Percentiles rank a stretch among this genome's conserved stretches.
These are phyloP conservation scores for Tylopilus orsonianus DNA, from an alignment of 1,284 basidiomycete species.

Conservation along the genomic window DNA sequence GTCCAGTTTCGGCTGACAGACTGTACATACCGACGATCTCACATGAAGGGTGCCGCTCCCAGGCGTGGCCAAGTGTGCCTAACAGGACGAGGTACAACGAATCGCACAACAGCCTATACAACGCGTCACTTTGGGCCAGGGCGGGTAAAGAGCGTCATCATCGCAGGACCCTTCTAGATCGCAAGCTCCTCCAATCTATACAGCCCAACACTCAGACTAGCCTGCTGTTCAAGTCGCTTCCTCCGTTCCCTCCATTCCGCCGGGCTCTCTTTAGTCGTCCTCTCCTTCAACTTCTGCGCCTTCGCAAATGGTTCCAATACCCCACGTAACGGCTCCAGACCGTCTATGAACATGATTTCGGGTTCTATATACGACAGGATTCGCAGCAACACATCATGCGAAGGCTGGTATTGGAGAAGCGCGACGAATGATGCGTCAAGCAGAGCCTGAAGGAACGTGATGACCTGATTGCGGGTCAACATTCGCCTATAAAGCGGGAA, in stretches of 20 bases:
- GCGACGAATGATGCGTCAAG: slow-evolving; percentile 68
- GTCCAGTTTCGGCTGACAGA: no score
- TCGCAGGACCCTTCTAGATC: slow-evolving; percentile 37
- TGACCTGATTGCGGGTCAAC: slow-evolving; percentile 40
- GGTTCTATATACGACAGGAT: slow-evolving; percentile 52
- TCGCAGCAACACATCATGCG: slow-evolving; percentile 49
- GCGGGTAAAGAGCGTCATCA: no score
- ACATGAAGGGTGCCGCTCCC: no score
- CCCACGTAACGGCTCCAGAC: slow-evolving; percentile 54
- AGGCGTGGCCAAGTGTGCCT: no score
- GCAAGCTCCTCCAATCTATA: slow-evolving; percentile 72
- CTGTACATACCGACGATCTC: no score
- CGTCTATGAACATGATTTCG: slow-evolving; percentile 49
- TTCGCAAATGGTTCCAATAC: slow-evolving; percentile 60
- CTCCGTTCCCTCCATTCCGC: slow-evolving; percentile 58
- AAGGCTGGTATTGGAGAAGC: slow-evolving; percentile 58
- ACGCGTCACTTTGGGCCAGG: no score
- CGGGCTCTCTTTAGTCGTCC: slow-evolving; percentile 39
- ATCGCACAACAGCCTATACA: no score
- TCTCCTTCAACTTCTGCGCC: slow-evolving; percentile 48
- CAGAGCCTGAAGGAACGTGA: slow-evolving; percentile 59
- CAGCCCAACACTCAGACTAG: slow-evolving; percentile 53
- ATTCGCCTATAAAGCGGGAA: neutral
- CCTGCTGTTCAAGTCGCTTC: slow-evolving; percentile 52
- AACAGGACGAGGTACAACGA: no score